phyloP scores from a whole-genome alignment of 257 asterid species.

The Solanum verrucosum region DNA sequence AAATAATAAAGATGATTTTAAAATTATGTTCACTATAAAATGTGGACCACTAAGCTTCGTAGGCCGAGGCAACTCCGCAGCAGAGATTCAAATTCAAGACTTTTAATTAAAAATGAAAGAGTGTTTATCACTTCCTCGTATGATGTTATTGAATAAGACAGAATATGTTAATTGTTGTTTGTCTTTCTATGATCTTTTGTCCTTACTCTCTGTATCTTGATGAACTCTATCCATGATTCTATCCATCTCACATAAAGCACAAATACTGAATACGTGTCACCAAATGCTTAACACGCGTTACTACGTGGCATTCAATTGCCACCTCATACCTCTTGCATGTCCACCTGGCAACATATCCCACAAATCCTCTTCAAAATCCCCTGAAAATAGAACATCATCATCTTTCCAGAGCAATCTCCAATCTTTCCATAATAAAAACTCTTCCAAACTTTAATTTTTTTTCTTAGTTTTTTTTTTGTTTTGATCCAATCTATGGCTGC shows the following conservation, averaged over 20 bases:
- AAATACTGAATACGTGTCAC: neutral
- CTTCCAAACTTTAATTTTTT: neutral
- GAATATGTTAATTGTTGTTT: too few species aligned
- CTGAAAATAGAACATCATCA: neutral
- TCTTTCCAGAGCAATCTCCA: neutral
- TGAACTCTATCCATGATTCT: neutral
- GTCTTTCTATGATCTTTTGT: too few species aligned
- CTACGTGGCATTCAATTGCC: neutral
- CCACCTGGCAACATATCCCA: neutral
- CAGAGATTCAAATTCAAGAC: too few species aligned
- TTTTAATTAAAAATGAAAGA: rapidly evolving
- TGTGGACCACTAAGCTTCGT: too few species aligned
- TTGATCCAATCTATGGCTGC: neutral
- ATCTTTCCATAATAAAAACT: too few species aligned
- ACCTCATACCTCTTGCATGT: neutral
- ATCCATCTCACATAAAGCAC: too few species aligned
- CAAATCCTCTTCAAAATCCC: neutral
- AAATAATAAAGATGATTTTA: too few species aligned
- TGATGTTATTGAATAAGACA: too few species aligned
- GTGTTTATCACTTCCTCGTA: too few species aligned
- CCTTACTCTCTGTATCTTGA: neutral
- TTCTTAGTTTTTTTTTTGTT: too few species aligned
- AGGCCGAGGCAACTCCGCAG: too few species aligned
- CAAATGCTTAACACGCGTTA: neutral
- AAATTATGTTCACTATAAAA: too few species aligned